Conservation (phyloP, 148 eudicot species). For the Suaeda aralocaspica region DNA sequence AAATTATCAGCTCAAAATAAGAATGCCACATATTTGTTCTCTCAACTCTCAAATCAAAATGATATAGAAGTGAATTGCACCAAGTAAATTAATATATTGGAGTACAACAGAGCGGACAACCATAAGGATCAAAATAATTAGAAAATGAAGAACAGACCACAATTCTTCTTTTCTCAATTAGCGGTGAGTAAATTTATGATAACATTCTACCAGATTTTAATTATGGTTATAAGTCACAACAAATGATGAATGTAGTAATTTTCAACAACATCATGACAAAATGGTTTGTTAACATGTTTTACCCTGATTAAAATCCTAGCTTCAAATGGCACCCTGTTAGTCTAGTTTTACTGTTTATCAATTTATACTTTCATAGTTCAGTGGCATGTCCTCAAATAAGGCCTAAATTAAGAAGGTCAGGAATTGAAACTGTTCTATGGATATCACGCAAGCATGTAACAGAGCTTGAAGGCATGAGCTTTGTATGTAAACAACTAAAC, state of each 20-base stretch:
- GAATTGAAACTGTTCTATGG: neutral
- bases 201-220: no score
- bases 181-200: neutral
- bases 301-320: neutral
- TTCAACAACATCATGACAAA: neutral
- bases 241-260: neutral
- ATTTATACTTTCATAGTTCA: neutral
- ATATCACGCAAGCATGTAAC: neutral
- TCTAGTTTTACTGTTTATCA: neutral
- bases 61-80: constrained; percentile 5
- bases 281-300: neutral
- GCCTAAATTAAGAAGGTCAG: neutral
- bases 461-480: neutral
- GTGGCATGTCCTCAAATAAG: neutral
- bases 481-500: neutral
- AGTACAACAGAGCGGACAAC: constrained; percentile 3
- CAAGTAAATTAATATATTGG: neutral
- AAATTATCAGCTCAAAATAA: neutral
- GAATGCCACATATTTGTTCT: neutral
- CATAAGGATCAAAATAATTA: neutral
- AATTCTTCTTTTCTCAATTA: neutral
- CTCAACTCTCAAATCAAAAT: neutral
- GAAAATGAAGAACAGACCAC: neutral
- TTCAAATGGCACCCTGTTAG: neutral
- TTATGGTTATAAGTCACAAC: neutral